These are phyloP conservation scores for Cytospora schulzeri DNA, from an alignment of 2,329 filamentous ascomycete species.

Conservation along the genomic window DNA sequence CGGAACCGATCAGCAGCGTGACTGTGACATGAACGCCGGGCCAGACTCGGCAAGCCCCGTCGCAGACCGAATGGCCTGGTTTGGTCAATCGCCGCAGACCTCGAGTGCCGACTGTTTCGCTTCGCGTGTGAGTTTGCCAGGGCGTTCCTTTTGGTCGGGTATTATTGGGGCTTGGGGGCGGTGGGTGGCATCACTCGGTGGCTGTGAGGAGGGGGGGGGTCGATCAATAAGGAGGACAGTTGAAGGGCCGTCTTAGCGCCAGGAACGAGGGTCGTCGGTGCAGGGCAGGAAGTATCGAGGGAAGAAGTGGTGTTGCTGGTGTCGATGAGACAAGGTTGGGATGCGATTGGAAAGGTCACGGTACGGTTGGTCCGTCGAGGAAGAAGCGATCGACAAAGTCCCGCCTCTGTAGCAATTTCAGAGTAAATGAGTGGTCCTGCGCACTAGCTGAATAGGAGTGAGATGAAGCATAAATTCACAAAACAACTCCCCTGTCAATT, in stretches of 20 bases:
- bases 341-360: conserved; percentile 25
- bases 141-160: conserved; percentile 20
- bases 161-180: conserved; percentile 20
- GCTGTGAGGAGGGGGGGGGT: conserved; percentile 10
- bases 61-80: conserved; percentile 21
- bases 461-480: conserved; percentile 19
- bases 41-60: conserved; percentile 21
- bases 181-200: conserved; percentile 27
- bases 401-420: conserved; percentile 37
- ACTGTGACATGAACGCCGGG: conserved; percentile 23
- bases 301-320: conserved; percentile 14
- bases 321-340: conserved; percentile 22
- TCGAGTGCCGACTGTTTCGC: conserved; percentile 20
- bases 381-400: conserved; percentile 37
- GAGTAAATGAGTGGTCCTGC: conserved; percentile 20
- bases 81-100: conserved; percentile 16
- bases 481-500: conserved; percentile 22
- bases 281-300: conserved; percentile 15
- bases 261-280: conserved; percentile 20
- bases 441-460: conserved; percentile 25
- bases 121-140: conserved; percentile 2
- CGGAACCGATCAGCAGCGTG: conserved; percentile 24
- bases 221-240: conserved; percentile 20
- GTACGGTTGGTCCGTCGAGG: conserved; percentile 28
- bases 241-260: conserved; percentile 25